Conservation (phyloP, 306 rosid genomes). For the Prunus mira region DNA sequence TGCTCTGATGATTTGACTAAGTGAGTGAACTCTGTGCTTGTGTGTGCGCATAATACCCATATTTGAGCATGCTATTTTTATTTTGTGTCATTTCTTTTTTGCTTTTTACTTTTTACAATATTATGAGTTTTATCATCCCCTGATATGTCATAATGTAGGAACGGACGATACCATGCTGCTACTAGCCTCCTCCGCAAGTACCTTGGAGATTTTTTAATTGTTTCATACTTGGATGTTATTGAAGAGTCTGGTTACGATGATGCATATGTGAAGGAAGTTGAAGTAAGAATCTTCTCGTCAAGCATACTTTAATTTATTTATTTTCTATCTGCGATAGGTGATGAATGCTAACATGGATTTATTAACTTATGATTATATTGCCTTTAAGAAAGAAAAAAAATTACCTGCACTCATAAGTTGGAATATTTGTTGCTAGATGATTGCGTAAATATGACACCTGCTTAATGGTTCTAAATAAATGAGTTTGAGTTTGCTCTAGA, state of each 20-base stretch:
- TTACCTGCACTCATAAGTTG: background rate
- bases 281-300: slow-evolving; percentile 48
- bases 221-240: slow-evolving; percentile 73
- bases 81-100: background rate
- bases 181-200: slow-evolving; percentile 84
- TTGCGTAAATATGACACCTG: background rate
- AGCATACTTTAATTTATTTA: background rate
- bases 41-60: background rate
- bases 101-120: background rate
- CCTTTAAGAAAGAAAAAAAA: background rate
- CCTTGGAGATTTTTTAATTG: slow-evolving; percentile 87
- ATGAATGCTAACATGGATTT: background rate
- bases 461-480: background rate
- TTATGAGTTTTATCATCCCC: slow-evolving; percentile 19
- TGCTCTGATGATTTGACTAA: slow-evolving; percentile 71
- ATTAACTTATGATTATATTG: background rate
- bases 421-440: background rate
- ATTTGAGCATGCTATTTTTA: background rate
- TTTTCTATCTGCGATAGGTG: slow-evolving; percentile 3
- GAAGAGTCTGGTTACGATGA: slow-evolving; percentile 88
- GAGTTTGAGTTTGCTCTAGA: background rate
- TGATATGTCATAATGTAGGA: slow-evolving; percentile 43
- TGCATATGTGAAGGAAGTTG: slow-evolving; percentile 73
- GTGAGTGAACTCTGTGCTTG: slow-evolving; percentile 41
- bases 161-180: slow-evolving; percentile 55